phyloP scores from a whole-genome alignment of 495 filamentous ascomycete species.

The Ramalina intermedia region DNA sequence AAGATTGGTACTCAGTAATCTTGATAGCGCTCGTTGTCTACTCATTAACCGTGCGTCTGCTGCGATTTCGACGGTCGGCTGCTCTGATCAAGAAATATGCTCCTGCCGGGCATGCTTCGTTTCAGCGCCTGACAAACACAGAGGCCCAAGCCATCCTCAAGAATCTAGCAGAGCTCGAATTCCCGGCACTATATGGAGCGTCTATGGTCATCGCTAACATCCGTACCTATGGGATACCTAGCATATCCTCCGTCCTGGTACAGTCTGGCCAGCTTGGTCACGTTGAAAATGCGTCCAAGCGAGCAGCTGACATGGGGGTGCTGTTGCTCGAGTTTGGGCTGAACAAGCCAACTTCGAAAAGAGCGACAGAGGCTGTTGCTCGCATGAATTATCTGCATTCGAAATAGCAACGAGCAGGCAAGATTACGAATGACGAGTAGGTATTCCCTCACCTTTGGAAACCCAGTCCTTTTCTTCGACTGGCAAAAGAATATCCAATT shows the following conservation, averaged over 20 bases:
- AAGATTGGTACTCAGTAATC: neutral
- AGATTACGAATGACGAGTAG: conserved; percentile 42
- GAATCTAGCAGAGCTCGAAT: conserved; percentile 17
- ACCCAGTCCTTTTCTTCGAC: too few species aligned
- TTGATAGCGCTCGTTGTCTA: neutral
- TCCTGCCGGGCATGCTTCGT: too few species aligned
- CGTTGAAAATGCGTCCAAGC: conserved; percentile 18
- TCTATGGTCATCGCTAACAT: conserved; percentile 16
- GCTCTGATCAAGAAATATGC: too few species aligned
- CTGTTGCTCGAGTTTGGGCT: conserved; percentile 20
- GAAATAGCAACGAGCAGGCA: conserved; percentile 38
- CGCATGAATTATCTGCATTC: conserved; percentile 52
- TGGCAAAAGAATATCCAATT: too few species aligned
- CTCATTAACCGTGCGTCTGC: neutral
- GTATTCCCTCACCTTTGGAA: neutral
- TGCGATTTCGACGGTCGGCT: neutral
- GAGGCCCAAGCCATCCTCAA: too few species aligned
- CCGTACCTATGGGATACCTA: conserved; percentile 25
- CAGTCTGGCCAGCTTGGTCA: conserved; percentile 19
- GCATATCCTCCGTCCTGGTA: conserved; percentile 21
- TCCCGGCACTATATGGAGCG: conserved; percentile 14
- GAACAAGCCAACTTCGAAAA: conserved; percentile 14
- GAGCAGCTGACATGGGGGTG: conserved; percentile 22
- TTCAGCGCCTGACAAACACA: too few species aligned
- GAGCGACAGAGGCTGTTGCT: conserved; percentile 36